A percentile compares a stretch with the other conserved stretches of the same genome.
Evolutionary conservation across 2,329 filamentous ascomycete species (phyloP).

Genomic region (Sarocladium oryzae): DNA sequence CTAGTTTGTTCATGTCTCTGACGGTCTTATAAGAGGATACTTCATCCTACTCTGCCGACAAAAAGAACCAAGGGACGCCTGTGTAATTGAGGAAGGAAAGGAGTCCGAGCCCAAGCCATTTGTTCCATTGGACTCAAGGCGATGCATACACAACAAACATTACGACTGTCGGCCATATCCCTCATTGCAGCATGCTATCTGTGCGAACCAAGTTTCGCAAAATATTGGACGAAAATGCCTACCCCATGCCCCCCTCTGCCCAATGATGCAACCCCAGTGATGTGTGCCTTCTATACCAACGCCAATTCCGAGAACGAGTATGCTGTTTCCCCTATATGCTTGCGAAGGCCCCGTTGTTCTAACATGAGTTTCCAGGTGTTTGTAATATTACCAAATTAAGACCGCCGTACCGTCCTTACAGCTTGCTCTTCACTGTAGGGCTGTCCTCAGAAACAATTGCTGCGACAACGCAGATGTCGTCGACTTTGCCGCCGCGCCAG

Average conservation of each 20-base stretch:
- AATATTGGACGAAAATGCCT: too few relatives aligned
- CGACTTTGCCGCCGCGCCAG: constrained; percentile 88
- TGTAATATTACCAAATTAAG: neutral
- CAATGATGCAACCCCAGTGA: constrained; percentile 9
- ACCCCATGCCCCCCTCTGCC: too few relatives aligned
- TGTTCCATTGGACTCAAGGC: too few relatives aligned
- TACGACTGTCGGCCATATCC: too few relatives aligned
- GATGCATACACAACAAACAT: too few relatives aligned
- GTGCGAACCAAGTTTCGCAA: too few relatives aligned
- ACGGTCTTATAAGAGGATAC: too few relatives aligned
- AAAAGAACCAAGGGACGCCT: too few relatives aligned
- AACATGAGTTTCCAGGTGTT: constrained; percentile 10
- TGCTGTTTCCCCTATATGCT: constrained; percentile 16
- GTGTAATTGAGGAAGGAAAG: too few relatives aligned
- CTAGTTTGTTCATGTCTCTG: too few relatives aligned
- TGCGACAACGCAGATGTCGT: constrained; percentile 88
- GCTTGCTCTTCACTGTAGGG: constrained; percentile 24
- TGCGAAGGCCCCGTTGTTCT: constrained; percentile 12
- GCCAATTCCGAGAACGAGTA: neutral
- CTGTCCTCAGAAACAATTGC: constrained; percentile 65
- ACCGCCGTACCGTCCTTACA: constrained; percentile 18
- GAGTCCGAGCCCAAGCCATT: too few relatives aligned
- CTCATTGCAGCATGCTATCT: neutral
- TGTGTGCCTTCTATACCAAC: constrained; percentile 4
- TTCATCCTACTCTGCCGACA: too few relatives aligned